Evolutionary conservation across 2,329 filamentous ascomycete species (phyloP).

Genomic region (Penicillium paneum): DNA sequence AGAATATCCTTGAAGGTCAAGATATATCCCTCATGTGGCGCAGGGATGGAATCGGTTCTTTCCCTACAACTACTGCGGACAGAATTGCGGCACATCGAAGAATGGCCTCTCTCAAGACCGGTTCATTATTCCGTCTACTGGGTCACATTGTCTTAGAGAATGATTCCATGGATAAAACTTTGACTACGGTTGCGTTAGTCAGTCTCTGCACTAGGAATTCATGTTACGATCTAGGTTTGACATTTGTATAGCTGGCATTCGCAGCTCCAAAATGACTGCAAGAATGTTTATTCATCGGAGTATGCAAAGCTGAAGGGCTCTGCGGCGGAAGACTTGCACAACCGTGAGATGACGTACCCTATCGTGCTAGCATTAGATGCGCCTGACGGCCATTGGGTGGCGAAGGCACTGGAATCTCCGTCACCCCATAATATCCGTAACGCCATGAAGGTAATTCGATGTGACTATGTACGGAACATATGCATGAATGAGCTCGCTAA

Average conservation of each 20-base stretch:
- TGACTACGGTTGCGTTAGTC: slow-evolving; percentile 15
- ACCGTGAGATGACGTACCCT: slow-evolving; percentile 20
- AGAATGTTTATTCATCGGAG: slow-evolving; percentile 25
- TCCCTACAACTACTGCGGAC: slow-evolving; percentile 10
- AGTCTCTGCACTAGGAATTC: too few species aligned
- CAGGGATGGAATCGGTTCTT: slow-evolving; percentile 16
- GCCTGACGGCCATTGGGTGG: slow-evolving; percentile 16
- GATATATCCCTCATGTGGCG: slow-evolving; percentile 25
- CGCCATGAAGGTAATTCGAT: background rate
- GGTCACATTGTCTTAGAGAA: slow-evolving; percentile 20
- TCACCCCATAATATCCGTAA: slow-evolving; percentile 9
- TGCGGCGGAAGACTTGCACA: slow-evolving; percentile 21
- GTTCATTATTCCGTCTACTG: slow-evolving; percentile 21
- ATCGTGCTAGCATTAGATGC: slow-evolving; percentile 21
- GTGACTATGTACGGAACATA: background rate
- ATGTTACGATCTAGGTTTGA: too few species aligned
- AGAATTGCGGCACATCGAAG: slow-evolving; percentile 14
- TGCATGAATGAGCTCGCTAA: slow-evolving; percentile 17
- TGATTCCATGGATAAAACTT: slow-evolving; percentile 14
- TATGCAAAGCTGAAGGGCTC: slow-evolving; percentile 21
- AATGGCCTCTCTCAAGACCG: slow-evolving; percentile 22
- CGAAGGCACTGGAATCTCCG: slow-evolving; percentile 10
- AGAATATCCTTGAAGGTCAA: slow-evolving; percentile 23
- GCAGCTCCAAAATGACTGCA: slow-evolving; percentile 25
- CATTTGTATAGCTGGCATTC: slow-evolving; percentile 19